phyloP scores from a whole-genome alignment of 768 basidiomycete species.

The Paxillus involutus region DNA sequence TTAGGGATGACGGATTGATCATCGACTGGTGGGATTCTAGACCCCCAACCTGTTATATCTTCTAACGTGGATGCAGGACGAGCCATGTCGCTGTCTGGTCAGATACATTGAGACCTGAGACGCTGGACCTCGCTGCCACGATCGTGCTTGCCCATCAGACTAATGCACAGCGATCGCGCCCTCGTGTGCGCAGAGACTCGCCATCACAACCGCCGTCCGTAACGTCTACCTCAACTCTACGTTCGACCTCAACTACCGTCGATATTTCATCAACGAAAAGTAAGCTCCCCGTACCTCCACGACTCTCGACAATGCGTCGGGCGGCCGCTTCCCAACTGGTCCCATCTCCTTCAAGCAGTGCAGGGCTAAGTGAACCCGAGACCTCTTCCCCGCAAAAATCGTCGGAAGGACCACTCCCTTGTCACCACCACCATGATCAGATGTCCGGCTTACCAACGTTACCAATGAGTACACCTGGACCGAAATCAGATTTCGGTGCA shows the following conservation, averaged over 20 bases:
- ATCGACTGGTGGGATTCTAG: conserved; percentile 27
- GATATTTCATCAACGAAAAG: conserved; percentile 2
- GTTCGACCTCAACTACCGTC: not conserved
- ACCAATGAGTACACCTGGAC: not conserved
- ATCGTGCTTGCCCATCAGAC: conserved; percentile 24
- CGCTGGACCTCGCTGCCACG: conserved; percentile 27
- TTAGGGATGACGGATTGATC: conserved; percentile 29
- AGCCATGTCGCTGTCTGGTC: conserved; percentile 32
- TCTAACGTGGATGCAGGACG: conserved; percentile 19
- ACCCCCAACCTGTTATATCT: not conserved
- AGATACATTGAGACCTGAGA: conserved; percentile 27
- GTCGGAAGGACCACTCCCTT: not conserved
- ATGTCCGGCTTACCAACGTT: not conserved
- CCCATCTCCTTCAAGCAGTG: not conserved
- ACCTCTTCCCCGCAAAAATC: not conserved
- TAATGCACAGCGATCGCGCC: conserved; percentile 18
- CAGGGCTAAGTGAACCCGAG: not conserved
- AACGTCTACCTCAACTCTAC: not conserved
- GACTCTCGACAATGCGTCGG: conserved; percentile 7
- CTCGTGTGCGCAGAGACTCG: not conserved
- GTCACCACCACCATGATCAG: not conserved
- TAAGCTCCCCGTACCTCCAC: conserved; percentile 22
- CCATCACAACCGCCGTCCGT: not conserved
- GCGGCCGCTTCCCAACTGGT: conserved; percentile 1
- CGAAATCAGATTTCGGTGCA: not conserved